Evolutionary conservation across 352 stramenopile genomes (phyloP).

Genomic region (Pythium monospermum): DNA sequence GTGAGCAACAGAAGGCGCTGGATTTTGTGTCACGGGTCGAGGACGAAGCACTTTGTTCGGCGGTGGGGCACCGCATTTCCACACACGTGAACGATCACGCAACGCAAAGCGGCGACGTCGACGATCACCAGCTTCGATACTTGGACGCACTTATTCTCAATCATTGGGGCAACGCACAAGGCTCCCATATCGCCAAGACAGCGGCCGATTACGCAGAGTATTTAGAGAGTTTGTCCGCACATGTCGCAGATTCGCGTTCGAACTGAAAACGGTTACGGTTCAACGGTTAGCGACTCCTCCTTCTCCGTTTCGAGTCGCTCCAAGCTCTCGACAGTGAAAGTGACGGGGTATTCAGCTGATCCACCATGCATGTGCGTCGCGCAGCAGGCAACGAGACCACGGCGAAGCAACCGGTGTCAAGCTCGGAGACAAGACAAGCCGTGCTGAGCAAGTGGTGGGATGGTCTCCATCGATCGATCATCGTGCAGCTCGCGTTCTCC

Average conservation of each 20-base stretch:
- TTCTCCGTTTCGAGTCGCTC: too few species aligned
- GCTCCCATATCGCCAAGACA: slow-evolving; percentile 25
- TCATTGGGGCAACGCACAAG: slow-evolving; percentile 38
- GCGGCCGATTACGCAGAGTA: slow-evolving; percentile 46
- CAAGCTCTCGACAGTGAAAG: too few species aligned
- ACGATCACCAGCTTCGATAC: slow-evolving; percentile 45
- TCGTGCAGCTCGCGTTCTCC: slow-evolving; percentile 47
- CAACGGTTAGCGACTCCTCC: too few species aligned
- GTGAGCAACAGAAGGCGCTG: slow-evolving; percentile 17
- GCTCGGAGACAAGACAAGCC: slow-evolving; percentile 1
- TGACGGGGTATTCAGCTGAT: too few species aligned
- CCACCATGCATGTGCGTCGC: background rate
- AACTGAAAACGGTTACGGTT: slow-evolving; percentile 6
- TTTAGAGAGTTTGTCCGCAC: slow-evolving; percentile 23
- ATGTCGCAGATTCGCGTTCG: background rate
- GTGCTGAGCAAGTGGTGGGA: slow-evolving; percentile 38
- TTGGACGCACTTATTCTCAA: slow-evolving; percentile 59
- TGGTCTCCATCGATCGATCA: slow-evolving; percentile 28
- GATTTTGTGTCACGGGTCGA: slow-evolving; percentile 15
- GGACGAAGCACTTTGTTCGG: slow-evolving; percentile 20
- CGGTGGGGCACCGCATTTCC: background rate
- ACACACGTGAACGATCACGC: slow-evolving; percentile 33
- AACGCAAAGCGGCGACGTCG: slow-evolving; percentile 24
- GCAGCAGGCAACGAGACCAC: background rate
- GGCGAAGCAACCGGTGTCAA: background rate